phyloP scores from a whole-genome alignment of 495 filamentous ascomycete genomes.

The Penicillium subrubescens region DNA sequence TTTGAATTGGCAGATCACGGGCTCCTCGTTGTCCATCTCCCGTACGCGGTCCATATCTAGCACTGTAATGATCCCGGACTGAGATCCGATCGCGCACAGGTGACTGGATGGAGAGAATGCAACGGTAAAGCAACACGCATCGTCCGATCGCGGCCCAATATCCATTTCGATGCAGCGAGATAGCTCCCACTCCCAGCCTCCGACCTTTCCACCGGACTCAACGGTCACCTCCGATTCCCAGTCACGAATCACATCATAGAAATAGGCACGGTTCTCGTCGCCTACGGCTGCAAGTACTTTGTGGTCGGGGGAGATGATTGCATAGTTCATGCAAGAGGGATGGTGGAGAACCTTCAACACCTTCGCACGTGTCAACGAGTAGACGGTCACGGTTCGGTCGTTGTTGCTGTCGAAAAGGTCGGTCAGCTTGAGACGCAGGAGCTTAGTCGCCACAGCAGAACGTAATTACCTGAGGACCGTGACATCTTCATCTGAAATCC shows the following conservation, averaged over 20 bases:
- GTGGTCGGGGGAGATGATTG: constrained; percentile 87
- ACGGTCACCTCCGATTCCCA: constrained; percentile 42
- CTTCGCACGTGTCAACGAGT: constrained; percentile 64
- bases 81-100: constrained; percentile 69
- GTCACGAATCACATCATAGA: constrained; percentile 61
- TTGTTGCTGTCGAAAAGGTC: constrained; percentile 65
- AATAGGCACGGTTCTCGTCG: constrained; percentile 80
- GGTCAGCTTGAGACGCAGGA: constrained; percentile 10
- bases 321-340: constrained; percentile 85
- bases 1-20: constrained; percentile 48
- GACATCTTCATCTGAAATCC: constrained; percentile 59
- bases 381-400: constrained; percentile 80
- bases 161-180: constrained; percentile 41
- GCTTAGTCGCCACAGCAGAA: neutral
- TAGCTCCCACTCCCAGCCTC: constrained; percentile 42
- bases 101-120: constrained; percentile 71
- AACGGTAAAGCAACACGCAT: constrained; percentile 65
- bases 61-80: constrained; percentile 70
- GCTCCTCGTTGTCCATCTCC: constrained; percentile 38
- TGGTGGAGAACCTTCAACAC: constrained; percentile 70
- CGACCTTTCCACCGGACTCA: constrained; percentile 45
- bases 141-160: constrained; percentile 36
- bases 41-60: constrained; percentile 59
- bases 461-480: constrained; percentile 60
- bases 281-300: constrained; percentile 79